phyloP scores from a whole-genome alignment of 2,329 filamentous ascomycete species.

The Drechslera avenae region DNA sequence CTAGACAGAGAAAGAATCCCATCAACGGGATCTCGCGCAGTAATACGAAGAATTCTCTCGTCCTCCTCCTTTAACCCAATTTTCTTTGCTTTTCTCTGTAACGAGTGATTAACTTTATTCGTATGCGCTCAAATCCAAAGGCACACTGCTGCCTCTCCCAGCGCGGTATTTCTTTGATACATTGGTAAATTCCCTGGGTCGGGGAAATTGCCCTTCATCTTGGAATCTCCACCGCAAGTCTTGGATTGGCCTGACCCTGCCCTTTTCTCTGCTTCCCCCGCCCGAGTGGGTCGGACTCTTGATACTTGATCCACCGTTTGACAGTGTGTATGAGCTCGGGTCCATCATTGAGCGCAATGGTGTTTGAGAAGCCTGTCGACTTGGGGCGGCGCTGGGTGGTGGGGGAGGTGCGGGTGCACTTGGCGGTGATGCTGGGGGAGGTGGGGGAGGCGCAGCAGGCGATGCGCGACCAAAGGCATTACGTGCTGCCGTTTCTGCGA shows the following conservation, averaged over 20 bases:
- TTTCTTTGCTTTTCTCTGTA: no score
- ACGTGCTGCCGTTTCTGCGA: slow-evolving; percentile 64
- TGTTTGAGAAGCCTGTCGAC: slow-evolving; percentile 47
- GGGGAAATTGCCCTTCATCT: slow-evolving; percentile 78
- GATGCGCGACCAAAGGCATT: slow-evolving; percentile 59
- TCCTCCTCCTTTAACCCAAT: no score
- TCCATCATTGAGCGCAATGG: slow-evolving; percentile 69
- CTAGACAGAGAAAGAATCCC: background rate
- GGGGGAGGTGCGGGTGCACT: slow-evolving; percentile 51
- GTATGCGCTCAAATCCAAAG: slow-evolving; percentile 75
- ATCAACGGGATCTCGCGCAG: no score
- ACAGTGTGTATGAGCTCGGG: slow-evolving; percentile 72
- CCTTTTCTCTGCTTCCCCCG: slow-evolving; percentile 27
- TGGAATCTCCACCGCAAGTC: slow-evolving; percentile 89
- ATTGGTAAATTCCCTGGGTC: slow-evolving; percentile 80
- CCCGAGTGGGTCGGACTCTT: slow-evolving; percentile 31
- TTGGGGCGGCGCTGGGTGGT: slow-evolving; percentile 33
- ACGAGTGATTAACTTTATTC: slow-evolving; percentile 33
- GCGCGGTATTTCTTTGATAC: slow-evolving; percentile 81
- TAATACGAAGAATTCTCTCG: no score
- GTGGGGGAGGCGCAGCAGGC: slow-evolving; percentile 50
- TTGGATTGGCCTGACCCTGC: slow-evolving; percentile 63
- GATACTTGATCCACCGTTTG: slow-evolving; percentile 46
- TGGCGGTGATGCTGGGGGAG: slow-evolving; percentile 55
- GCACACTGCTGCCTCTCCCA: slow-evolving; percentile 91